These are phyloP conservation scores for Diplodia seriata DNA, from an alignment of 2,329 filamentous ascomycete species.

Conservation along the genomic window DNA sequence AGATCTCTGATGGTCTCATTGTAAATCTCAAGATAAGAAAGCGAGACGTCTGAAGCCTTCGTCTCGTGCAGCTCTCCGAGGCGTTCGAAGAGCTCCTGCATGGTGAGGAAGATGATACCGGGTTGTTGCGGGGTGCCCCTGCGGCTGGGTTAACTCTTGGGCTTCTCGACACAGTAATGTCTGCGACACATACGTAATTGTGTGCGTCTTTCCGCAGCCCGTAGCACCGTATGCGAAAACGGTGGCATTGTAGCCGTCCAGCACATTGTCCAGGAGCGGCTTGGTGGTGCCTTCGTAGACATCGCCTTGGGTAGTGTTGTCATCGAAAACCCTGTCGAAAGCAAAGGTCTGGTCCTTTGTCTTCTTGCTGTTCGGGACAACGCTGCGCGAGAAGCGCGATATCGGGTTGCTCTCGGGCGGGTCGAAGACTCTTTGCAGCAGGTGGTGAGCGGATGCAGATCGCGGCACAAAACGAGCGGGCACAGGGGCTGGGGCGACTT, in stretches of 20 bases:
- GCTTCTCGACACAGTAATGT: slow-evolving; percentile 80
- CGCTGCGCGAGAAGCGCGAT: slow-evolving; percentile 82
- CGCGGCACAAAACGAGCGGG: slow-evolving; percentile 34
- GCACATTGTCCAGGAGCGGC: slow-evolving; percentile 87
- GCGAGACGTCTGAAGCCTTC: slow-evolving; percentile 86
- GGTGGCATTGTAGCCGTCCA: slow-evolving; percentile 98
- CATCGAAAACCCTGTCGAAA: slow-evolving; percentile 96
- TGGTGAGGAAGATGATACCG: slow-evolving; percentile 97
- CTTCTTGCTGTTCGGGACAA: slow-evolving; percentile 81
- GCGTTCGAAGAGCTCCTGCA: slow-evolving; percentile 98
- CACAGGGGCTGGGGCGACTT: slow-evolving; percentile 38
- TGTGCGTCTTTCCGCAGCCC: slow-evolving; percentile 98
- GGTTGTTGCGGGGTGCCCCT: slow-evolving; percentile 85
- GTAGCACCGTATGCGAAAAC: slow-evolving; percentile 98
- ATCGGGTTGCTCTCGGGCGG: slow-evolving; percentile 94
- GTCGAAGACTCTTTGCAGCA: slow-evolving; percentile 79
- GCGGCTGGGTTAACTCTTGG: slow-evolving; percentile 60
- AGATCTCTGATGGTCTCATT: slow-evolving; percentile 98
- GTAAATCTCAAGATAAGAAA: slow-evolving; percentile 98
- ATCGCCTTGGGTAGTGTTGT: slow-evolving; percentile 88
- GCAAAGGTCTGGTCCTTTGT: slow-evolving; percentile 98
- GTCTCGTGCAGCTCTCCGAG: slow-evolving; percentile 86
- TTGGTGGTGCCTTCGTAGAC: slow-evolving; percentile 95
- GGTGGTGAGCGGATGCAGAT: slow-evolving; percentile 38
- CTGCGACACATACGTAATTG: slow-evolving; percentile 66